Conservation (phyloP, 2,329 filamentous ascomycete genomes). For the Coleophoma cylindrospora region DNA sequence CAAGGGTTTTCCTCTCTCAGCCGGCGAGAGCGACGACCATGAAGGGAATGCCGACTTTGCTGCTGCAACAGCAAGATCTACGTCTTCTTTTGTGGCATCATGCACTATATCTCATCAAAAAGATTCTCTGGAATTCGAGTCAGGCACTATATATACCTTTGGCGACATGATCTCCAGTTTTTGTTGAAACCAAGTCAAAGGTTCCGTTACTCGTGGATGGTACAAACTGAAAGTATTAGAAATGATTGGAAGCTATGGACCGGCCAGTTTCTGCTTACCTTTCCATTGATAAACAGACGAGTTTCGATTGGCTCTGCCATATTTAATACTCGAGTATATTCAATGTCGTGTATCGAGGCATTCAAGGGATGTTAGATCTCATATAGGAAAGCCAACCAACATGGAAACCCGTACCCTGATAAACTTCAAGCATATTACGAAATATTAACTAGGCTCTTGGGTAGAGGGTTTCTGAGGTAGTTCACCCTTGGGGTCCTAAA, state of each 20-base stretch:
- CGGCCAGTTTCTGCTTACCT: neutral
- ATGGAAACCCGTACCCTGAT: no score
- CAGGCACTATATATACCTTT: neutral
- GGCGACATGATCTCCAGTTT: neutral
- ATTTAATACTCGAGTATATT: no score
- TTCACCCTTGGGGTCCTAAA: no score
- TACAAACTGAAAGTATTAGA: neutral
- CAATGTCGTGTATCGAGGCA: no score
- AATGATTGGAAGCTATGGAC: no score
- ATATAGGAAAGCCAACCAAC: no score
- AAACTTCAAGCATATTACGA: no score
- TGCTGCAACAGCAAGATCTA: conserved; percentile 61
- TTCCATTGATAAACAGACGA: neutral
- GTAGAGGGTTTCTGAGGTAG: no score
- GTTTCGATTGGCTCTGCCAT: neutral
- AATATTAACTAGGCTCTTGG: no score
- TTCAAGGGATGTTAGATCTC: no score
- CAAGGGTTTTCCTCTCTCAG: conserved; percentile 61
- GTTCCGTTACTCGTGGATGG: neutral
- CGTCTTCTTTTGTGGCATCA: conserved; percentile 59
- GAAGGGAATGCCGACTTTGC: conserved; percentile 61
- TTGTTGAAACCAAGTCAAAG: neutral
- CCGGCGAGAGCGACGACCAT: conserved; percentile 59
- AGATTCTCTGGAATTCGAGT: neutral
- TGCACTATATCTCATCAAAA: conserved; percentile 39